A percentile compares a stretch with the other conserved stretches of the same genome.
Evolutionary conservation across 805 yeast species (phyloP).

Genomic region (Candida sphagnicola): DNA sequence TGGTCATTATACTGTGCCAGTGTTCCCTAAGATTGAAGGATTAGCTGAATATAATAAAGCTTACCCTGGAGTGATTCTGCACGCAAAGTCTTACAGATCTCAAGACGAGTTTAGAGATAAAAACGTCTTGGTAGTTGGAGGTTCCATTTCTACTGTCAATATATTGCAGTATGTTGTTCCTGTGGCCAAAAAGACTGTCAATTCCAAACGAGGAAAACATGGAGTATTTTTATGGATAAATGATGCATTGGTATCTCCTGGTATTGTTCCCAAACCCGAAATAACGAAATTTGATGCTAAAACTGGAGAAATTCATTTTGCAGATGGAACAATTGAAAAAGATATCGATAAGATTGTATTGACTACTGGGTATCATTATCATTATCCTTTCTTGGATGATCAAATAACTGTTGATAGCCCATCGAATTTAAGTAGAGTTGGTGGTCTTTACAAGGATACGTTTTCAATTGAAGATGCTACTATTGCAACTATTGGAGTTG

Average conservation of each 20-base stretch:
- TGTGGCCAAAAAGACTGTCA: slow-evolving; percentile 20
- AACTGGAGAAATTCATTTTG: slow-evolving; percentile 20
- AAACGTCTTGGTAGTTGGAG: slow-evolving; percentile 42
- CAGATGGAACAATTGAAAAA: slow-evolving; percentile 21
- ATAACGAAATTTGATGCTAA: slow-evolving; percentile 18
- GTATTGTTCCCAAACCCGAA: slow-evolving; percentile 25
- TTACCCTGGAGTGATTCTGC: slow-evolving; percentile 47
- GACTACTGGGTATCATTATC: slow-evolving; percentile 51
- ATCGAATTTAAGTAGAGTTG: slow-evolving; percentile 26
- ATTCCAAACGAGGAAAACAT: slow-evolving; percentile 25
- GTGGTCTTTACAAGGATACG: slow-evolving; percentile 34
- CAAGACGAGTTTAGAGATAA: slow-evolving; percentile 41
- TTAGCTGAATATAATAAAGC: slow-evolving; percentile 41
- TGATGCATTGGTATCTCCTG: slow-evolving; percentile 32
- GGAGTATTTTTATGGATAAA: slow-evolving; percentile 31
- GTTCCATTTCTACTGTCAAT: slow-evolving; percentile 40
- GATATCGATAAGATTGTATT: slow-evolving; percentile 38
- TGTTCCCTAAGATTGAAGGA: slow-evolving; percentile 53
- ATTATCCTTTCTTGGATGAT: slow-evolving; percentile 38
- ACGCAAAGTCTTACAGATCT: slow-evolving; percentile 53
- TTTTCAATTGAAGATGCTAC: slow-evolving; percentile 42
- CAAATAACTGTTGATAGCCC: slow-evolving; percentile 20
- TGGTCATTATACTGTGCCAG: slow-evolving; percentile 65
- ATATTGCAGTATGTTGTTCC: slow-evolving; percentile 39
- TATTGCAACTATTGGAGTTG: slow-evolving; percentile 36